A percentile compares a stretch with the other conserved stretches of the same genome.
These are phyloP conservation scores for Fusarium anguioides DNA, from an alignment of 2,329 filamentous ascomycete genomes.

Conservation along the genomic window DNA sequence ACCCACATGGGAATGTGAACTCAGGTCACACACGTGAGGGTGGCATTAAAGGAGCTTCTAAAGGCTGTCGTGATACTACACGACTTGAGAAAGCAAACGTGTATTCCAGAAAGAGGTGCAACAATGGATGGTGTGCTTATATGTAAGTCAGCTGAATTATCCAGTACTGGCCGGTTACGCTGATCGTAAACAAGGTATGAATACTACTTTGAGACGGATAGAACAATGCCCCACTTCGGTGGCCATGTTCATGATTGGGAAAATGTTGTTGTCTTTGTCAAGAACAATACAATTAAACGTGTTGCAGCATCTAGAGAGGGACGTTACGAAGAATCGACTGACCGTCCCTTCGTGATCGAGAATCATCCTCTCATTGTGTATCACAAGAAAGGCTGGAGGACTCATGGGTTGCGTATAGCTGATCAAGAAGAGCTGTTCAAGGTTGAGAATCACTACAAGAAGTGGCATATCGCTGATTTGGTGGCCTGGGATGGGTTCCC, in stretches of 20 bases:
- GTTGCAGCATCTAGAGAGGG: background rate
- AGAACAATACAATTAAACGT: background rate
- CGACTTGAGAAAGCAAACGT: background rate
- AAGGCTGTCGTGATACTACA: rapidly evolving
- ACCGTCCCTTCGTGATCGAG: background rate
- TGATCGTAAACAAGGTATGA: background rate
- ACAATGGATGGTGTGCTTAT: constrained; percentile 1
- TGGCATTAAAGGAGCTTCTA: rapidly evolving
- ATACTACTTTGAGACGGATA: too few relatives aligned
- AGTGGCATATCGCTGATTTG: background rate
- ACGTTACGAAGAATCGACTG: rapidly evolving
- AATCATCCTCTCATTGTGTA: background rate
- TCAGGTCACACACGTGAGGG: background rate
- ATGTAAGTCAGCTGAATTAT: background rate
- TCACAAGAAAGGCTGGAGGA: background rate
- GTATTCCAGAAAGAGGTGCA: constrained; percentile 10
- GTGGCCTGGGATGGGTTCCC: background rate
- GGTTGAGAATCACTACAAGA: background rate
- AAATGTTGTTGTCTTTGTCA: background rate
- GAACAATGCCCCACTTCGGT: background rate
- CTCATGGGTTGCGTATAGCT: background rate
- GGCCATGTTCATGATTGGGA: background rate
- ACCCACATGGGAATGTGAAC: rapidly evolving
- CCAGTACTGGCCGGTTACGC: background rate
- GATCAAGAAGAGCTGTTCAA: rapidly evolving